phyloP scores from a whole-genome alignment of 441 rosid genomes.

The Raphanus hybrid region DNA sequence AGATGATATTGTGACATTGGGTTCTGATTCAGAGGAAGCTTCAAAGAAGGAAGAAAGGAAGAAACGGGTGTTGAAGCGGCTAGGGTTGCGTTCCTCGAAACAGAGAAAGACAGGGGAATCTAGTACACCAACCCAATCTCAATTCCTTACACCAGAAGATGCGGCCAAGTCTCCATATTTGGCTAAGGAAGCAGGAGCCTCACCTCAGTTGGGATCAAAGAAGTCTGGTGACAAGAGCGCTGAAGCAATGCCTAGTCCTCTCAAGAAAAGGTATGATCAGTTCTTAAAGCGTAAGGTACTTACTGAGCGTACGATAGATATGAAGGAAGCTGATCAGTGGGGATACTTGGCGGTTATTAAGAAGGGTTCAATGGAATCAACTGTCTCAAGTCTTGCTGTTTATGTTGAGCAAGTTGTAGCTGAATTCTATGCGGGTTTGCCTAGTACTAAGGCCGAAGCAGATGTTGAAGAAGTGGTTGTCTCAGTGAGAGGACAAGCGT shows the following conservation, averaged over 20 bases:
- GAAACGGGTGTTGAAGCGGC: neutral
- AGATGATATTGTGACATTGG: neutral
- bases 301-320: neutral
- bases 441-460: neutral
- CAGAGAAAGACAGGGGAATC: neutral
- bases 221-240: too few relatives aligned
- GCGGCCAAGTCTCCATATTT: neutral
- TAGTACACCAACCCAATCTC: neutral
- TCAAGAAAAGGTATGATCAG: neutral
- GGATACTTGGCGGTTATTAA: neutral
- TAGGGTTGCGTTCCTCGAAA: neutral
- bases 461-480: neutral
- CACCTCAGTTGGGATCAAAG: too few relatives aligned
- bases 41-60: neutral
- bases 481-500: neutral
- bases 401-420: neutral
- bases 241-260: neutral
- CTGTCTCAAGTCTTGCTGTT: neutral
- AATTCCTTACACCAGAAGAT: neutral
- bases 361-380: neutral
- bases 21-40: neutral
- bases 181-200: too few relatives aligned
- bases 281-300: neutral
- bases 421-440: neutral
- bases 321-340: neutral